Evolutionary conservation across 1,139 yeast species (phyloP), one percentile per base, ranked within the genome.

Genomic region (Debaryomycetaceae sp.): DNA sequence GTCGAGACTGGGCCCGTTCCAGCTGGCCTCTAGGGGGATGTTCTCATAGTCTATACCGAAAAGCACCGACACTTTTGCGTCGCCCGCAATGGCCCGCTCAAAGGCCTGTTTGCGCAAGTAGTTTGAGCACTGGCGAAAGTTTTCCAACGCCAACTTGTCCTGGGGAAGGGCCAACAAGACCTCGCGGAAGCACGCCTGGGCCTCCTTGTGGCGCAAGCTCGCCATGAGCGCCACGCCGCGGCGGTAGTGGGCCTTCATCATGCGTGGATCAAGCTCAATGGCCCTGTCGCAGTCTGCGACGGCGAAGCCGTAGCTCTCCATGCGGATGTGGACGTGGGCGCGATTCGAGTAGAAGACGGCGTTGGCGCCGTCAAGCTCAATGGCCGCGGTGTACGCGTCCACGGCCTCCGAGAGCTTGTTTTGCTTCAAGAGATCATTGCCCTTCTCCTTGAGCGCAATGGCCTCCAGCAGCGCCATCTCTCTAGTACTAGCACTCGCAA

Each of bases 301-400:
- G 2, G 96, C 94, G 28, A 73, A 64, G 2, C 96, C 97, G 51
- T 80, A 87, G 43, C 77, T 78, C 49, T 90, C 98, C 32, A 77
- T 55, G 49, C 83, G 82, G 47, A 87, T 74, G 41, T 86, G 78
- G 1, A 85, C 95, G 38, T 85, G 93, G 1, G 98, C 96, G 38
- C 96, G 64, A 55, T 90, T 90, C 19, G 95, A 77, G 38, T 71
- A 73, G 57, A 79, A 92, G 16, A 92, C 82, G 12, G 86, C 87
- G 51, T 86, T 86, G 12, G 68, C 53, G 30, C 85, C 73, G 38
- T 77, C 70, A 32, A 79, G 56, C 20, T 59, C 74, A 38, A 87
- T 74, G n/a, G 96, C 97, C 41, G 67, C 51, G 3, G 90, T 71
- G 49, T 90, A 90, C 10, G 65, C 50, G 4, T 68, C 77, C 20